Percentiles rank a stretch among this genome's conserved stretches.
These are phyloP conservation scores for Adiantum capillusveneris DNA, from an alignment of 75 land plant genomes.

Conservation along the genomic window DNA sequence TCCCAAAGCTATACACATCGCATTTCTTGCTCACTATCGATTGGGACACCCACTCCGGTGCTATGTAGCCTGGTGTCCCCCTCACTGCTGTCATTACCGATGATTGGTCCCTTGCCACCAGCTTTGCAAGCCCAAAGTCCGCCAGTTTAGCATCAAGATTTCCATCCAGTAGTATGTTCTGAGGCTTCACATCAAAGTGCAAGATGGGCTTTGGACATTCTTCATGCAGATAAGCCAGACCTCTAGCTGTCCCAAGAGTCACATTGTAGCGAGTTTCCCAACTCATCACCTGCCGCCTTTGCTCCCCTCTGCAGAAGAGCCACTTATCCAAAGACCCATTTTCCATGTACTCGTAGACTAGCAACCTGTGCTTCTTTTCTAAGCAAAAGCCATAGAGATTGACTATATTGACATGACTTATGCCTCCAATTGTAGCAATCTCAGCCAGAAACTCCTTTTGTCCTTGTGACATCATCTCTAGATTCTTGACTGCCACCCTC, in stretches of 20 bases:
- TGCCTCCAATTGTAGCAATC: conserved; percentile 24
- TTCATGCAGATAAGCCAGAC: conserved; percentile 26
- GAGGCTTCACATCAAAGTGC: conserved; percentile 18
- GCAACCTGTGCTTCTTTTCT: conserved; percentile 22
- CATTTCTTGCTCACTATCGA: neutral
- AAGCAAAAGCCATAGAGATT: conserved; percentile 37
- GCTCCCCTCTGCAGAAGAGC: conserved; percentile 11
- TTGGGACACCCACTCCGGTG: conserved; percentile 8
- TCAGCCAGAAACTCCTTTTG: conserved; percentile 35
- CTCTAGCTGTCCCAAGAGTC: conserved; percentile 13
- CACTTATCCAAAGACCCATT: conserved; percentile 27
- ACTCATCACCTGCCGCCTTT: neutral
- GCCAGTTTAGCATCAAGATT: conserved; percentile 11
- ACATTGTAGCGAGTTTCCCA: conserved; percentile 13
- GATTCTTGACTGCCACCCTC: conserved; percentile 28
- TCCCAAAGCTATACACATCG: conserved; percentile 16
- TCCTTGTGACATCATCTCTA: conserved; percentile 2
- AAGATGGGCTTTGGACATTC: conserved; percentile 13
- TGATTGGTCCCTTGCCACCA: conserved; percentile 7
- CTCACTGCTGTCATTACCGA: neutral
- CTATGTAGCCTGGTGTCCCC: conserved; percentile 9
- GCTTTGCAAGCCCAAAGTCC: conserved; percentile 17
- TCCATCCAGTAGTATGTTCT: conserved; percentile 12
- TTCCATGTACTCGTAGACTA: conserved; percentile 38
- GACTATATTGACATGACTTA: conserved; percentile 43